Conservation (phyloP, 768 basidiomycete species). For the Leccinum sublutescens region DNA sequence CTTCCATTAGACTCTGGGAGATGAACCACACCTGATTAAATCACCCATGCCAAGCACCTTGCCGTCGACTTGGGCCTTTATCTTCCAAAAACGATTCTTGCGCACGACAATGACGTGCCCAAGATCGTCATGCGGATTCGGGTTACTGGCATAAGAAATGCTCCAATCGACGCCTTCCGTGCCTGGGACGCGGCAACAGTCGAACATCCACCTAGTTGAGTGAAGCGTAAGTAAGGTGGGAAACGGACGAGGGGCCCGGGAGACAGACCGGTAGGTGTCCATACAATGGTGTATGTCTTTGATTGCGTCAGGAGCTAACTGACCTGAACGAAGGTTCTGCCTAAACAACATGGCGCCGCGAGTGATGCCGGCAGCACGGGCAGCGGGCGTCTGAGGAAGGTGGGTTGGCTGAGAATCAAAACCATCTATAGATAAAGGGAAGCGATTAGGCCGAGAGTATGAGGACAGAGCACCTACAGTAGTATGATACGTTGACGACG, state of each 20-base stretch:
- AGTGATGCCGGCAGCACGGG: slow-evolving; percentile 70
- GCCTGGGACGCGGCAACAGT: slow-evolving; percentile 81
- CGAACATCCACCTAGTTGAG: slow-evolving; percentile 80
- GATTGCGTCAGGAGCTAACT: slow-evolving; percentile 60
- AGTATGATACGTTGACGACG: slow-evolving; percentile 92
- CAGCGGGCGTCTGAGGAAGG: slow-evolving; percentile 53
- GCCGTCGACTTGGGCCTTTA: slow-evolving; percentile 57
- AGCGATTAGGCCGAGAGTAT: background rate
- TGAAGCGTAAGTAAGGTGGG: background rate
- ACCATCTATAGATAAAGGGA: slow-evolving; percentile 52
- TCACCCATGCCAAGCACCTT: slow-evolving; percentile 62
- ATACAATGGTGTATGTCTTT: slow-evolving; percentile 77
- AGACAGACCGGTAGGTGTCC: slow-evolving; percentile 75
- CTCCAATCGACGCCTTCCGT: slow-evolving; percentile 75
- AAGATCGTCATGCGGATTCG: slow-evolving; percentile 37
- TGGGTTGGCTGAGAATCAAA: slow-evolving; percentile 67
- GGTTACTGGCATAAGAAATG: slow-evolving; percentile 58
- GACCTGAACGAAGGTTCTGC: slow-evolving; percentile 61
- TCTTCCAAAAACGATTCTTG: slow-evolving; percentile 81
- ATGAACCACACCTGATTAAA: slow-evolving; percentile 52
- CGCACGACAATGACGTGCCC: slow-evolving; percentile 87
- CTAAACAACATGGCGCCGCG: slow-evolving; percentile 75
- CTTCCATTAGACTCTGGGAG: background rate
- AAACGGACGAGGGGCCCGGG: background rate
- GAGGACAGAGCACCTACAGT: slow-evolving; percentile 54